These are phyloP conservation scores for Backusella psychrophila DNA, from an alignment of 192 early-diverging fungal genomes.

Conservation along the genomic window DNA sequence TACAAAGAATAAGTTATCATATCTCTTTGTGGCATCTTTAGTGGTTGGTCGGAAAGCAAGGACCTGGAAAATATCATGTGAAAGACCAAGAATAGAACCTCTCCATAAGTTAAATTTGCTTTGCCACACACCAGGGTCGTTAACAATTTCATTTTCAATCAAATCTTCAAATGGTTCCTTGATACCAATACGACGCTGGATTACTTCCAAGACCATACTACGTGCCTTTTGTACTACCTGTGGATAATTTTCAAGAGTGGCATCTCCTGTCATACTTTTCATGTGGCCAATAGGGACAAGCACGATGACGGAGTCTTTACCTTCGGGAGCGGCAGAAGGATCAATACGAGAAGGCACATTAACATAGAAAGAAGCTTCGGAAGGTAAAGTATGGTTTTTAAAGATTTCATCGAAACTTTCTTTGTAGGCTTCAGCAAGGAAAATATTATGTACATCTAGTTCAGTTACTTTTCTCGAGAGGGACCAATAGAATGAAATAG, in stretches of 20 bases:
- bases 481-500: conserved; percentile 55
- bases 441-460: conserved; percentile 56
- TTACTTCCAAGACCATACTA: conserved; percentile 34
- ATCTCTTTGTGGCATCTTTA: conserved; percentile 42
- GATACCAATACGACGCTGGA: conserved; percentile 37
- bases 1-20: conserved; percentile 58
- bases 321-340: conserved; percentile 42
- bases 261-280: conserved; percentile 2
- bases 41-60: conserved; percentile 51
- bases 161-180: conserved; percentile 31
- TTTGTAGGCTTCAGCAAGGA: conserved; percentile 49
- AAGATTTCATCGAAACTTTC: conserved; percentile 56
- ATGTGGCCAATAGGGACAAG: conserved; percentile 54
- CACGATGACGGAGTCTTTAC: conserved; percentile 46
- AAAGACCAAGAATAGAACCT: conserved; percentile 56
- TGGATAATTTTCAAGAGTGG: conserved; percentile 8
- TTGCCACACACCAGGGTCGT: conserved; percentile 50
- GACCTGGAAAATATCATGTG: conserved; percentile 52
- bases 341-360: conserved; percentile 56
- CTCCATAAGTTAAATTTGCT: conserved; percentile 54
- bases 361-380: conserved; percentile 54
- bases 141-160: conserved; percentile 49
- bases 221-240: conserved; percentile 38
- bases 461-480: conserved; percentile 40
- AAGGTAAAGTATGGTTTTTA: conserved; percentile 39